These are phyloP conservation scores for Aaosphaeria arxii DNA, from an alignment of 2,329 filamentous ascomycete genomes.

Conservation along the genomic window DNA sequence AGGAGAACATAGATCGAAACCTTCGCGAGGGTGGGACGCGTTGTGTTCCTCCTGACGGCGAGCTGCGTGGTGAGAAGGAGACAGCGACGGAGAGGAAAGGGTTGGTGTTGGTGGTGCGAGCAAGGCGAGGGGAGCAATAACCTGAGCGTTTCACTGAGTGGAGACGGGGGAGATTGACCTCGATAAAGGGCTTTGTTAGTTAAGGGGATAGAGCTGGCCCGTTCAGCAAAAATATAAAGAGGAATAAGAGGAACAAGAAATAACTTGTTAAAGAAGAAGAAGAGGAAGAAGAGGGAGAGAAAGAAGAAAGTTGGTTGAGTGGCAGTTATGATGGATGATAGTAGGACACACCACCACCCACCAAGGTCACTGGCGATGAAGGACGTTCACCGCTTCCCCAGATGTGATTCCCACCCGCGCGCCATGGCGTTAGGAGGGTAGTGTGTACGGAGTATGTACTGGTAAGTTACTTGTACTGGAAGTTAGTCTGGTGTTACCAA, in stretches of 20 bases:
- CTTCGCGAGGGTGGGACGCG: constrained; percentile 8
- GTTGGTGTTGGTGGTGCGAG: not conserved
- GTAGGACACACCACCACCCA: too few species aligned
- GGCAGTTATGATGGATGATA: too few species aligned
- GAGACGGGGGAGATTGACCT: constrained; percentile 1
- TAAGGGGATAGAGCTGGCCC: too few species aligned
- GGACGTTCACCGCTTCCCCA: constrained; percentile 10
- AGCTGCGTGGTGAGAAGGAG: constrained; percentile 1
- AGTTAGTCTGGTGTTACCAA: not conserved
- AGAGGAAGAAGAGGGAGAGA: too few species aligned
- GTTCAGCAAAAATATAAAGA: too few species aligned
- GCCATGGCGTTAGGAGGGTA: too few species aligned
- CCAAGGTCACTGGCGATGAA: not conserved
- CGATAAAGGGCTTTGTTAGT: constrained; percentile 2
- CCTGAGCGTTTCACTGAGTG: constrained; percentile 7
- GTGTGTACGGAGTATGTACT: too few species aligned
- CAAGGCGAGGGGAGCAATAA: not conserved
- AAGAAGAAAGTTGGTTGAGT: too few species aligned
- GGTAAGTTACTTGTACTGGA: too few species aligned
- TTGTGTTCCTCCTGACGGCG: constrained; percentile 4
- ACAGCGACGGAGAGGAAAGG: not conserved
- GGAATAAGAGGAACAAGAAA: too few species aligned
- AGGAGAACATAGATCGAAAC: constrained; percentile 31
- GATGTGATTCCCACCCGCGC: not conserved
- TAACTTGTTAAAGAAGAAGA: too few species aligned